A percentile compares a stretch with the other conserved stretches of the same genome.
Evolutionary conservation across 768 basidiomycete species (phyloP).

Genomic region (Tremella fuciformis): DNA sequence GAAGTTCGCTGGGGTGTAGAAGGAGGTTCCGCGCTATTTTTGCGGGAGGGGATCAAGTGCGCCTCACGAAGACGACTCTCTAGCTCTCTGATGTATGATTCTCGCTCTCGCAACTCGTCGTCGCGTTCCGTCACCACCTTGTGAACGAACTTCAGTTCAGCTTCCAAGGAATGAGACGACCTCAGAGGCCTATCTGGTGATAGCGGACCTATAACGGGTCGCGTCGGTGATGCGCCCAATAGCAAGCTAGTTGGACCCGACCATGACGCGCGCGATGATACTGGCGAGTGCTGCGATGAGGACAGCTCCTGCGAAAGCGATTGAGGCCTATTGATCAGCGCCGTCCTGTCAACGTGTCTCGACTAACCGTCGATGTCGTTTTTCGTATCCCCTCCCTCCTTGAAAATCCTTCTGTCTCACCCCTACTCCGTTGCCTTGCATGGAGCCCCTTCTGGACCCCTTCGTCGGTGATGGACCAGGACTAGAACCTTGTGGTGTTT

Average conservation of each 20-base stretch:
- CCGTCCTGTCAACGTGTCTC: no score
- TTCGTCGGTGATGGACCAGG: conserved; percentile 18
- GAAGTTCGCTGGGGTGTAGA: conserved; percentile 1
- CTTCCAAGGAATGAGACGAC: conserved; percentile 79
- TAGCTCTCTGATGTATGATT: conserved; percentile 78
- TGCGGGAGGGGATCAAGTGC: conserved; percentile 46
- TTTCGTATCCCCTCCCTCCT: conserved; percentile 48
- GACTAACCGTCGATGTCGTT: conserved; percentile 33
- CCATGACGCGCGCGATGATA: conserved; percentile 45
- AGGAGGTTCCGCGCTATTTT: conserved; percentile 26
- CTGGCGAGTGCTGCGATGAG: conserved; percentile 52
- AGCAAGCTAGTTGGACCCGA: conserved; percentile 24
- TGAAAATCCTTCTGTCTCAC: conserved; percentile 43
- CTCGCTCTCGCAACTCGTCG: conserved; percentile 76
- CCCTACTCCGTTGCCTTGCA: conserved; percentile 23
- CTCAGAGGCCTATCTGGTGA: conserved; percentile 57
- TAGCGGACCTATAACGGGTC: conserved; percentile 37
- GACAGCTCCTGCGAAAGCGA: conserved; percentile 86
- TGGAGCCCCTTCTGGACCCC: conserved; percentile 17
- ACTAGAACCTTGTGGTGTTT: conserved; percentile 26
- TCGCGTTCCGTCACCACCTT: conserved; percentile 59
- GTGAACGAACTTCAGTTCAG: conserved; percentile 93
- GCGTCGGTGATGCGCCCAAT: conserved; percentile 22
- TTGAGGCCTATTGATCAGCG: conserved; percentile 56
- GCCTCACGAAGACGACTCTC: conserved; percentile 35